These are phyloP conservation scores for Penicillium brevicompactum DNA, from an alignment of 2,329 filamentous ascomycete genomes.

Conservation along the genomic window DNA sequence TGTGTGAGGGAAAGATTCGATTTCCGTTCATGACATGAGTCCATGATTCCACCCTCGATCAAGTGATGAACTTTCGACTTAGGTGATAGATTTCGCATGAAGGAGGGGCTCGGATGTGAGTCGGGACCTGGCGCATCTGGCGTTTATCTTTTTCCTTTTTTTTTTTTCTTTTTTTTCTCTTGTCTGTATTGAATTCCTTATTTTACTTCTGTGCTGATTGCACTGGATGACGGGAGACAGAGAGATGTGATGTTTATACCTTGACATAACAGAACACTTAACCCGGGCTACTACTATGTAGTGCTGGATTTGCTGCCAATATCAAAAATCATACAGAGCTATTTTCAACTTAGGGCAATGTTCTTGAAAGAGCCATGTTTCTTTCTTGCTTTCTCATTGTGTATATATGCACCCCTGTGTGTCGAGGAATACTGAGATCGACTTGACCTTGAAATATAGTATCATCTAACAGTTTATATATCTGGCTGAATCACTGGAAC, in stretches of 20 bases:
- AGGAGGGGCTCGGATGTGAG: constrained; percentile 29
- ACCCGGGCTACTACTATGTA: background rate
- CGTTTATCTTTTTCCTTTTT: constrained; percentile 22
- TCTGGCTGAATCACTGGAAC: too few relatives aligned
- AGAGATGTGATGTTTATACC: constrained; percentile 11
- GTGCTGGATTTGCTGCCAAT: constrained; percentile 9
- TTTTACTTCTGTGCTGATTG: constrained; percentile 1
- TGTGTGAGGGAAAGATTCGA: constrained; percentile 15
- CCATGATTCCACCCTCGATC: constrained; percentile 28
- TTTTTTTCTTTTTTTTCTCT: constrained; percentile 10
- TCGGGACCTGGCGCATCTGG: constrained; percentile 30
- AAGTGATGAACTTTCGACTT: constrained; percentile 17
- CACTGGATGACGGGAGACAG: constrained; percentile 11
- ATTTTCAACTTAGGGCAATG: background rate
- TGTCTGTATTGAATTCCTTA: constrained; percentile 21
- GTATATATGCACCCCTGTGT: too few relatives aligned
- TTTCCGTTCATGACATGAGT: constrained; percentile 24
- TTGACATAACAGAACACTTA: constrained; percentile 11
- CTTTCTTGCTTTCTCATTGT: too few relatives aligned
- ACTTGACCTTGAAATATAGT: too few relatives aligned
- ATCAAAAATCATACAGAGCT: constrained; percentile 10
- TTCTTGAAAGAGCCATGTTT: too few relatives aligned
- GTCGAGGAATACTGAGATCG: too few relatives aligned
- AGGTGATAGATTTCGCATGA: constrained; percentile 31
- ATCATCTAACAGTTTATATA: too few relatives aligned